Base-by-base conservation (phyloP, 2,329 filamentous ascomycete species). In the Aspergillus sp. region DNA sequence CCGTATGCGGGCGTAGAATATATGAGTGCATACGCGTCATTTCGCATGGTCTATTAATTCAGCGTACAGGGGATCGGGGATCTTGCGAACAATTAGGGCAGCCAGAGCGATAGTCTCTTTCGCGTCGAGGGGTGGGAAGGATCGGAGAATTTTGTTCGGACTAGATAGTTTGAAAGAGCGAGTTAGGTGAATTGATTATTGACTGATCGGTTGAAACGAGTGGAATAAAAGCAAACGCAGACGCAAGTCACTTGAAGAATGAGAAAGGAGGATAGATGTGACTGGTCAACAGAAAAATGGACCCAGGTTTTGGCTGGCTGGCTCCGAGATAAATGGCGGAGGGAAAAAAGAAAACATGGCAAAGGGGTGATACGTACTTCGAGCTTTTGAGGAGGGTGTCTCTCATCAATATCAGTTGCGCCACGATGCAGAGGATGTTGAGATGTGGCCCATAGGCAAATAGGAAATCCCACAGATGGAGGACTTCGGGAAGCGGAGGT, bases 401-500 rank as follows among this genome's bases (percentile, higher is more conserved):
- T 58, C 93, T 83, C 77, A 97, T 91, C 68, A 96, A 84, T 49
- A 97, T 88, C 52, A 99, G 80, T 76, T 99, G 95, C 13, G 93
- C 93, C 15, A 98, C 95, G 63, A 99, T 97, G 73, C 95, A 98
- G 20, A 99, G 78, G 56, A 99, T 91, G 70, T 99, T 99, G 60
- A 99, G 75, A 73, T 99, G 95, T 37, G 92, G 88, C 0, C 95
- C 95, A 66, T 97, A 99, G 0, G 95, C 93, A 70, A 99, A 96
- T 20, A 99, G 77, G 67, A 99, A 99, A 73, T 99, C 95, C 95
- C 95, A 99, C 2, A 99, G 82, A 61, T 90, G 86, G 55, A 99
- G 77, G 0, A 99, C 95, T 75, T 99, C 93, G 0, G 93, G 93
- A 54, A 99, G 76, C 2, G 95, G 95, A 15, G 95, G 95, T 15